Percentiles rank a stretch among this genome's conserved stretches.
phyloP scores from a whole-genome alignment of 2,329 filamentous ascomycete genomes.

The Xylaria sp. region DNA sequence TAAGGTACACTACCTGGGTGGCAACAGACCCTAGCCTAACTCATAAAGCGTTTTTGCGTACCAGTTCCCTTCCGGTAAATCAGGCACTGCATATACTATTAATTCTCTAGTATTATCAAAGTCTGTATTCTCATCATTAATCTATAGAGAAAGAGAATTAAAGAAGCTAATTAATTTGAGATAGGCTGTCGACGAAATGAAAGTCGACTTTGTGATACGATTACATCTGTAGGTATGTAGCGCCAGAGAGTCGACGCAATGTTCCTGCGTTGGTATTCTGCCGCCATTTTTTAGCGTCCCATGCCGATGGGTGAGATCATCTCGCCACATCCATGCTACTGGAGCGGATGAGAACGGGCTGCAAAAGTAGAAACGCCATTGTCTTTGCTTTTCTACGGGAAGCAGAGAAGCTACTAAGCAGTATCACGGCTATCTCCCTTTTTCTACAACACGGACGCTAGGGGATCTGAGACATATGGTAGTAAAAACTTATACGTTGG shows the following conservation, averaged over 20 bases:
- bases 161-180: neutral
- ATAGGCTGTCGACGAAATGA: neutral
- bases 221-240: constrained; percentile 4
- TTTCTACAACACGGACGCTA: neutral
- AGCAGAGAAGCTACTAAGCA: neutral
- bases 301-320: constrained; percentile 29
- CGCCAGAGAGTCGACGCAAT: constrained; percentile 29
- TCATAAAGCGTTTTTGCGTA: neutral
- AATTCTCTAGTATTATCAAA: neutral
- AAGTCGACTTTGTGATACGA: neutral
- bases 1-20: neutral
- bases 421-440: neutral
- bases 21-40: neutral
- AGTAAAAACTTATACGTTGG: neutral
- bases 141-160: neutral
- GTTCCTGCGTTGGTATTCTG: constrained; percentile 39
- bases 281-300: constrained; percentile 39
- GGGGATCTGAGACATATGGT: neutral
- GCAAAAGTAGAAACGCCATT: neutral
- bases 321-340: constrained; percentile 13
- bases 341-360: neutral
- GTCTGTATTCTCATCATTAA: neutral
- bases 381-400: neutral
- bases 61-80: neutral
- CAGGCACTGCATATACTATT: neutral